Percentiles rank a stretch among this genome's conserved stretches.
Evolutionary conservation across 148 eudicot genomes (phyloP).

Genomic region (Arbutus unedo): DNA sequence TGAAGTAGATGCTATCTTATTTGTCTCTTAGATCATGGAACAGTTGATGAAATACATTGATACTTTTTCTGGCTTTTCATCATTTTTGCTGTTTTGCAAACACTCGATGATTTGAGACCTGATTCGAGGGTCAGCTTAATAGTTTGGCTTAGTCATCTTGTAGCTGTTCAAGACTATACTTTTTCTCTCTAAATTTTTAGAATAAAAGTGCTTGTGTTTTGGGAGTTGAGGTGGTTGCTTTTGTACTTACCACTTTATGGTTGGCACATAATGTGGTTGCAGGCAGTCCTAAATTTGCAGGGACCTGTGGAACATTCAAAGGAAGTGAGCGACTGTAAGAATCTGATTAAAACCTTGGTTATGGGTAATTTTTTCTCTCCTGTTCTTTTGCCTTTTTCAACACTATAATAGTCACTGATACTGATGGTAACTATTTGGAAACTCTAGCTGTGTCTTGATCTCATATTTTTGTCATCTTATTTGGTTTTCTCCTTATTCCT

Average conservation of each 20-base stretch:
- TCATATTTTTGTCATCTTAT: not conserved
- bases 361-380: constrained; percentile 55
- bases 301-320: constrained; percentile 84
- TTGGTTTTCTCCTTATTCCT: not conserved
- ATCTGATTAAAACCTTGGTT: constrained; percentile 87
- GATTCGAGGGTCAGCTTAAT: not conserved
- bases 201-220: not conserved
- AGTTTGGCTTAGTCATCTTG: not conserved
- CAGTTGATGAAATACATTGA: not conserved
- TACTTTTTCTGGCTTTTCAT: not conserved
- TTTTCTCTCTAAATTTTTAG: not conserved
- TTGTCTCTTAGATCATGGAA: not conserved
- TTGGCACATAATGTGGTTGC: constrained; percentile 31
- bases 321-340: constrained; percentile 93
- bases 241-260: not conserved
- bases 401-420: not conserved
- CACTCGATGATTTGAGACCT: not conserved
- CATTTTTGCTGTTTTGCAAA: not conserved
- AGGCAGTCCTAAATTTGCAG: constrained; percentile 92
- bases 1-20: not conserved
- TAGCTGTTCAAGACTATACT: not conserved
- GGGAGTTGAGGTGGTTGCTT: constrained; percentile 2
- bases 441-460: not conserved
- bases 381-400: not conserved
- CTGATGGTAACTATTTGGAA: not conserved